These are phyloP conservation scores for Colletotrichum tamarilloi DNA, from an alignment of 2,329 filamentous ascomycete genomes.

Conservation along the genomic window DNA sequence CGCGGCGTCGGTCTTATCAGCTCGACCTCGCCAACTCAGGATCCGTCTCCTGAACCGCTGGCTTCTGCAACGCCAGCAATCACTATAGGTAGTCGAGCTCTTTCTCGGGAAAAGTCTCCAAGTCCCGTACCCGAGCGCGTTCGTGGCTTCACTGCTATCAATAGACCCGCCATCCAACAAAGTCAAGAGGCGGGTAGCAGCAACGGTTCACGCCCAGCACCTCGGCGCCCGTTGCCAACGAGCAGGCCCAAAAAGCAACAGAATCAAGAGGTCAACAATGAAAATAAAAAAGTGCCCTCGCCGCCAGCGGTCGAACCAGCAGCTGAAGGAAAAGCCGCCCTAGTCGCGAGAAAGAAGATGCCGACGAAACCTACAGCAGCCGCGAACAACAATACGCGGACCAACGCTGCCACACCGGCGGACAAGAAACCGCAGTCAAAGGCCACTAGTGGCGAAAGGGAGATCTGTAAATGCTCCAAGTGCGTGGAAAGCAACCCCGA, in stretches of 20 bases:
- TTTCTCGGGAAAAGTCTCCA: too few relatives aligned
- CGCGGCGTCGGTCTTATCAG: too few relatives aligned
- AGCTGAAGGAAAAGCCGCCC: not conserved
- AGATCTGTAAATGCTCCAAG: not conserved
- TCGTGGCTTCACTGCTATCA: not conserved
- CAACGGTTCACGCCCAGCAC: too few relatives aligned
- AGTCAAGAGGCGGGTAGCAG: not conserved
- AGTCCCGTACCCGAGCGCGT: not conserved
- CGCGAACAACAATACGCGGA: too few relatives aligned
- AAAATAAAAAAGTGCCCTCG: rapidly evolving
- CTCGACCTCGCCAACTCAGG: too few relatives aligned
- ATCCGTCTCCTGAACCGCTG: too few relatives aligned
- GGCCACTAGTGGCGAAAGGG: not conserved
- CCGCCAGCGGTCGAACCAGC: not conserved
- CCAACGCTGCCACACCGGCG: not conserved
- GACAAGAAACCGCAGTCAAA: too few relatives aligned
- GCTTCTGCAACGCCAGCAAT: too few relatives aligned
- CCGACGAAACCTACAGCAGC: too few relatives aligned
- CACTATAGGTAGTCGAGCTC: too few relatives aligned
- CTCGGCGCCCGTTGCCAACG: not conserved
- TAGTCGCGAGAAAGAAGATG: not conserved
- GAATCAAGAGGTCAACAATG: not conserved
- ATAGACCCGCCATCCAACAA: not conserved
- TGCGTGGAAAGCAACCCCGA: too few relatives aligned
- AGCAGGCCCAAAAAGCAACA: not conserved